phyloP scores from a whole-genome alignment of 2,329 filamentous ascomycete species.

The Trichoderma simmonsii region DNA sequence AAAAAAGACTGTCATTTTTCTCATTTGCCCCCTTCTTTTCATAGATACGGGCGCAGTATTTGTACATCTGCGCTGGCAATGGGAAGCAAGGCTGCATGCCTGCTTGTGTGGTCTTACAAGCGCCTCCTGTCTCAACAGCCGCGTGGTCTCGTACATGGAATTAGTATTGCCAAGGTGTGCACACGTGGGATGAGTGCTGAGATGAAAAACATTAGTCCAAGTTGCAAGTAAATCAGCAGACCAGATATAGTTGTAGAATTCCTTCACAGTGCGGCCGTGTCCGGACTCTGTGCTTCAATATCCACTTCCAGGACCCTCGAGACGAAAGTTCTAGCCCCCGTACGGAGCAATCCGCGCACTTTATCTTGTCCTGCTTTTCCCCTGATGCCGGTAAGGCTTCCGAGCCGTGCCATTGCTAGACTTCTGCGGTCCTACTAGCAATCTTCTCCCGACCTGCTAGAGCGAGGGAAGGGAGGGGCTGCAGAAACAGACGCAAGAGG shows the following conservation, averaged over 20 bases:
- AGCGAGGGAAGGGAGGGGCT: constrained; percentile 1
- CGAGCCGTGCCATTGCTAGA: constrained; percentile 10
- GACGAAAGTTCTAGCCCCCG: not conserved
- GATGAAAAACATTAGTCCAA: not conserved
- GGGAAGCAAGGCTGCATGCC: not conserved
- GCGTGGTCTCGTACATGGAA: not conserved
- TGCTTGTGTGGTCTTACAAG: not conserved
- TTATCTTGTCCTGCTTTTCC: not conserved
- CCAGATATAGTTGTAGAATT: not conserved
- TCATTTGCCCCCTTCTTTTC: not conserved
- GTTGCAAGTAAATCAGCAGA: not conserved
- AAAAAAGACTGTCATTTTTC: not conserved
- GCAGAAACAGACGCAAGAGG: constrained; percentile 3
- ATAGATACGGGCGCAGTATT: not conserved
- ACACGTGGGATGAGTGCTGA: not conserved
- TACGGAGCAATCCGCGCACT: not conserved
- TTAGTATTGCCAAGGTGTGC: not conserved
- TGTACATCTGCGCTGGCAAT: not conserved
- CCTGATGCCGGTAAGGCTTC: constrained; percentile 10
- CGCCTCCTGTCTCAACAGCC: not conserved
- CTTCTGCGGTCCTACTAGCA: not conserved
- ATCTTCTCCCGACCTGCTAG: not conserved
- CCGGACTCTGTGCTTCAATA: not conserved
- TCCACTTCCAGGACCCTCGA: not conserved
- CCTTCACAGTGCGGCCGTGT: constrained; percentile 1